Evolutionary conservation across 768 basidiomycete species (phyloP), one percentile per base, ranked within the genome.

Genomic region (Agrocybe chaxingu): DNA sequence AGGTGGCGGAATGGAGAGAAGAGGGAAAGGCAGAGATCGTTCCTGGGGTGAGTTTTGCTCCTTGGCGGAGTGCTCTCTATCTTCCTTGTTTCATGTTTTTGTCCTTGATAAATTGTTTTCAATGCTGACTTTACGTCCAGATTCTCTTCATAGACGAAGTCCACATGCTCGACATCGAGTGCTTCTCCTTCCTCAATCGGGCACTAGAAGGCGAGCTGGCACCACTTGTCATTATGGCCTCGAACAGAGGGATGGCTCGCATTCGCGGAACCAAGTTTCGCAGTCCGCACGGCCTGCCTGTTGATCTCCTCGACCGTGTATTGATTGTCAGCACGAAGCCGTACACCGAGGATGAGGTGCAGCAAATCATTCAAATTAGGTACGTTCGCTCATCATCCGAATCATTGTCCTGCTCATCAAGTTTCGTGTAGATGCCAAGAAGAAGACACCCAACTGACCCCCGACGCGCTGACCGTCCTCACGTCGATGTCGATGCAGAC

Each of bases 121-220:
- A 10, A 19, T 13, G 12, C 42, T 52, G 34, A 46, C 37, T 35
- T 40, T 43, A 7, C 57, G 13, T 36, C 9, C 59, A 95, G 92
- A 92, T 97, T n/a, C 76, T 97, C 9, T 98, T 98, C 75, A 97
- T 98, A 59, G 96, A 98, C 69, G 96, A 98, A 71, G 96, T 98
- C 9, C 96, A 98, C 76, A 99, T 99, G 96, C 85, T 99, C 57
- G 96, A 99, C 67, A 98, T 99, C 55, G 96, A 98, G 66, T 98
- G 96, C 65, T 98, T 98, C 76, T 97, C 95, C 6, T 99, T 95
- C 79, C 76, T 99, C 52, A 99, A 99, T 66, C 84, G 96, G 32
- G 96, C 96, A 2, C 76, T 99, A 42, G 96, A 99, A 66, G 85
- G 86, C 53, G 95, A 96, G 54, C 77, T 98, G 1, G 86, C 96